Conservation (phyloP, 495 filamentous ascomycete species). For the Aspergillus carlsbadensis region DNA sequence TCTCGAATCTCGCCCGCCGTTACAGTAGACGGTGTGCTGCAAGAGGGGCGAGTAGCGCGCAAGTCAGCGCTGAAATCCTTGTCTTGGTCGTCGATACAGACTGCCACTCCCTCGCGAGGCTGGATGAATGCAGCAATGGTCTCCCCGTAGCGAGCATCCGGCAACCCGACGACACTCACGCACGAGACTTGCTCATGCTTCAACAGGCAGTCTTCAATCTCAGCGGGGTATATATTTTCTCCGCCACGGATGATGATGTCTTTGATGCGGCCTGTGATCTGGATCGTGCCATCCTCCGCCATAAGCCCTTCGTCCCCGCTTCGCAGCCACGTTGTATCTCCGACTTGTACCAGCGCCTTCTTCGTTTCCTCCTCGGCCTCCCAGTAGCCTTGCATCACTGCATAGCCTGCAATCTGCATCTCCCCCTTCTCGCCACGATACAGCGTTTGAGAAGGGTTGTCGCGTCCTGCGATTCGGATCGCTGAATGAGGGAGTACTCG, state of each 20-base stretch:
- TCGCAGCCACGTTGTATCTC: slow-evolving; percentile 7
- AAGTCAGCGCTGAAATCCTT: no score
- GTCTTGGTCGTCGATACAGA: no score
- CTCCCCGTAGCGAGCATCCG: neutral
- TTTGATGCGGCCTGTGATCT: slow-evolving; percentile 65
- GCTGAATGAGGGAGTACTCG: neutral
- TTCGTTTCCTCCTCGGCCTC: neutral
- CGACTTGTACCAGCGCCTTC: neutral
- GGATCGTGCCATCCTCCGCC: slow-evolving; percentile 39
- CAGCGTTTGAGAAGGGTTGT: neutral
- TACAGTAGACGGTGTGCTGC: no score
- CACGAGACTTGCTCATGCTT: neutral
- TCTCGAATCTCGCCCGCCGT: no score
- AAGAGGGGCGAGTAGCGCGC: no score
- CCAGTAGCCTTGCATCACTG: neutral
- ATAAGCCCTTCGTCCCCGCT: slow-evolving; percentile 25
- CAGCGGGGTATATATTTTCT: slow-evolving; percentile 24
- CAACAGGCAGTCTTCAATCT: slow-evolving; percentile 12
- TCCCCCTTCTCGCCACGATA: neutral
- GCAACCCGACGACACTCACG: neutral
- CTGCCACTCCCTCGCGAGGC: neutral
- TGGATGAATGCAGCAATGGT: neutral
- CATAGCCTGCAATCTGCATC: neutral
- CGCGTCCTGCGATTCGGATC: neutral
- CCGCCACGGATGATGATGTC: slow-evolving; percentile 67